Evolutionary conservation across 2,329 filamentous ascomycete species (phyloP).

Genomic region (Exophiala sp.): DNA sequence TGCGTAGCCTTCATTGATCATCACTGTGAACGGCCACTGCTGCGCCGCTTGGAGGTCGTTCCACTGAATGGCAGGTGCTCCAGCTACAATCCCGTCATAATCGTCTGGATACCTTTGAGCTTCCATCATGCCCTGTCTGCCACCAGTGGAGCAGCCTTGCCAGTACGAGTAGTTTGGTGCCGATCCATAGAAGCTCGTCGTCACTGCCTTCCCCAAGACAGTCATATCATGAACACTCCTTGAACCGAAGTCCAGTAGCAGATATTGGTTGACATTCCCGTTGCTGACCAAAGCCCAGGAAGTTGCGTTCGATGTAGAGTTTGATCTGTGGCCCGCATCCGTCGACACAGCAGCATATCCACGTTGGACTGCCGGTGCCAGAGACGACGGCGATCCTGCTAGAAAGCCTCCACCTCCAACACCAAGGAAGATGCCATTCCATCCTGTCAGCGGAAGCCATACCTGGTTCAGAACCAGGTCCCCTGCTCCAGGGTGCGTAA

Average conservation of each 20-base stretch:
- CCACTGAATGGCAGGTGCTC: conserved; percentile 26
- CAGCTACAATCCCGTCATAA: conserved; percentile 31
- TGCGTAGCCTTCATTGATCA: conserved; percentile 26
- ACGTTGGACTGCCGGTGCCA: conserved; percentile 7
- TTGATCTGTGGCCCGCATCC: conserved; percentile 16
- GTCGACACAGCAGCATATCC: conserved; percentile 25
- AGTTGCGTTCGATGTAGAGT: not conserved
- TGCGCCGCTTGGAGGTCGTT: conserved; percentile 30
- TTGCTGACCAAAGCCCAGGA: not conserved
- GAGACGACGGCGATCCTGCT: conserved; percentile 13
- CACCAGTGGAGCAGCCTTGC: conserved; percentile 58
- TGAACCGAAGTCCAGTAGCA: conserved; percentile 35
- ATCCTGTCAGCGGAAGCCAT: conserved; percentile 35
- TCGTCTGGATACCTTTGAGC: conserved; percentile 27
- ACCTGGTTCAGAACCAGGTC: conserved; percentile 37
- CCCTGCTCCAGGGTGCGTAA: conserved; percentile 40
- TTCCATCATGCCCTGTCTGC: conserved; percentile 55
- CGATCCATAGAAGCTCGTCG: conserved; percentile 8
- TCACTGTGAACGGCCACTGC: conserved; percentile 26
- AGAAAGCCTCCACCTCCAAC: conserved; percentile 37
- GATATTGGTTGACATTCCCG: conserved; percentile 34
- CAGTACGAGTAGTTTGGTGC: conserved; percentile 43
- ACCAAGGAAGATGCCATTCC: conserved; percentile 40
- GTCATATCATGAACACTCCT: conserved; percentile 34
- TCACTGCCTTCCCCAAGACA: conserved; percentile 25